Base-by-base conservation (phyloP, 345 rosid species). In the Crucihimalaya himalaica region DNA sequence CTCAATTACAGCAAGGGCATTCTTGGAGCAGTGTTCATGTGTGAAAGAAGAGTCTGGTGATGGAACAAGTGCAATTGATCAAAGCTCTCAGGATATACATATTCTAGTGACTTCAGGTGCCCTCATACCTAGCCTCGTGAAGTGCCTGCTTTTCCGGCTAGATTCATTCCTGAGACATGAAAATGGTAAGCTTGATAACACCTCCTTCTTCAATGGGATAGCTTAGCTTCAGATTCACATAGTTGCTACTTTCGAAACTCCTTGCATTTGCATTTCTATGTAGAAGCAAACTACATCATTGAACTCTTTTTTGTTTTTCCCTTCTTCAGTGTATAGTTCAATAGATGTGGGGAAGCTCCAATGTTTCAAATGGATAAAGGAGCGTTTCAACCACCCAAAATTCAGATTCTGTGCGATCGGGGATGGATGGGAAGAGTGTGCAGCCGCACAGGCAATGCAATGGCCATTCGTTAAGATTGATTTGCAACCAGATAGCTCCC, bases 351-450 rank as follows among this genome's bases (percentile, higher is more conserved):
- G 93, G 65, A 88, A 90, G 81, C 79, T 81, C 40, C 87, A 89
- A 61, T 93, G 90, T 75, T 90, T 90, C 73, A 77, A 82, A 73
- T 85, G 87, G 93, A 85, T 89, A 76, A 85, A 83, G 58, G 88
- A 85, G 48, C 89, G 89, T 16, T 93, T 79, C 60, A 32, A 64
- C 63, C 25, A 65, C 73, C 85, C 75, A 4, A 85, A 85, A 27
- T 68, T 79, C 52, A 86, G 76, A n/a, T 90, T 87, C 73, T 93
- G 96, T 61, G 96, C 81, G 20, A 85, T 89, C 2, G 96, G 93
- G 32, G 97, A 90, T 55, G 97, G 98, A 45, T 89, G 96, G 90
- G 93, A 93, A 86, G 98, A 93, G 76, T 83, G 92, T 58, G 87
- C 86, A 66, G 97, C 96, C 10, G 97, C 97, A 18, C 86, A 93